Conservation (phyloP, 2,329 filamentous ascomycete species). For the Alternaria infectoria region DNA sequence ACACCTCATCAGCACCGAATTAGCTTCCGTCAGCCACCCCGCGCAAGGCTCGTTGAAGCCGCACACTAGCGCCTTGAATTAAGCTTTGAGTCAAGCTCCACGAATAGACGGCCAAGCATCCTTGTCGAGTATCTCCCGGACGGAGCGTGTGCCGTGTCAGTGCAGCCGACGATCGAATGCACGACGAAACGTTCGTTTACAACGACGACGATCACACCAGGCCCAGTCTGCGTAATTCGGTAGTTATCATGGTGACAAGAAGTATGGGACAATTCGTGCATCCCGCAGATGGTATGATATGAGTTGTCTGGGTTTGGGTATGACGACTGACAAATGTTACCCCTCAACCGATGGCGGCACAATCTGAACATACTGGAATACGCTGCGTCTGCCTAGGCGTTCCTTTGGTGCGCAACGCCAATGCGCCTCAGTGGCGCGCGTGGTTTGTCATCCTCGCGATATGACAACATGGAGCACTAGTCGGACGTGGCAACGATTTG, state of each 20-base stretch:
- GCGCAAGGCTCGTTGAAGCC: constrained; percentile 16
- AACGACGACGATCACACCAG: constrained; percentile 12
- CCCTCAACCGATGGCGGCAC: background rate
- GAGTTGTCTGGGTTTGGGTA: background rate
- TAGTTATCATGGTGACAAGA: background rate
- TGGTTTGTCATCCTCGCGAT: background rate
- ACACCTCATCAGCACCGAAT: constrained; percentile 11
- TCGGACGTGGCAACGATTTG: background rate
- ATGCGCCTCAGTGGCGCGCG: background rate
- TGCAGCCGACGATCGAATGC: constrained; percentile 9
- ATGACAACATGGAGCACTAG: background rate
- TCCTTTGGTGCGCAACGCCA: background rate
- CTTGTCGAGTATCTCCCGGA: constrained; percentile 29
- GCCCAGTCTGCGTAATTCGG: constrained; percentile 1
- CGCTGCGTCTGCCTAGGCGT: background rate
- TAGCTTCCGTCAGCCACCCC: constrained; percentile 36
- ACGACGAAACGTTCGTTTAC: constrained; percentile 8
- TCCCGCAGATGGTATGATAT: background rate
- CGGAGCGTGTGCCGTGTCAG: constrained; percentile 16
- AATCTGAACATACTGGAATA: background rate
- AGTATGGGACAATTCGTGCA: background rate
- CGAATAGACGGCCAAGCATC: constrained; percentile 32
- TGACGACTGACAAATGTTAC: background rate
- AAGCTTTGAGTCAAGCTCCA: constrained; percentile 36
- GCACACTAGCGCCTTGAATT: constrained; percentile 24